Evolutionary conservation across 306 rosid species (phyloP).

Genomic region (Casuarina glauca): DNA sequence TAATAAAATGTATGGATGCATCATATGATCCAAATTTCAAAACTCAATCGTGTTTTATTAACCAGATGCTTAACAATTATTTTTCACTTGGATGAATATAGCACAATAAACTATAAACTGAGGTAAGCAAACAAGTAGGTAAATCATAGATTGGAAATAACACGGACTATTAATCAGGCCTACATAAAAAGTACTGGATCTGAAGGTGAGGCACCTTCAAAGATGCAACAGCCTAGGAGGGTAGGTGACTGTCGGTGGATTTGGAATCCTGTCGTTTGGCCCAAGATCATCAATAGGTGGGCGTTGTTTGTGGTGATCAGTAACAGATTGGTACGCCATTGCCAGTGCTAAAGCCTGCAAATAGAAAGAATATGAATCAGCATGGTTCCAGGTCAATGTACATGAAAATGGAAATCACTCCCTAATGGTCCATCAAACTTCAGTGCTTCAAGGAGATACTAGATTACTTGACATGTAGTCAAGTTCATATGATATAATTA

Average conservation of each 20-base stretch:
- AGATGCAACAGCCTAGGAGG: slow-evolving; percentile 37
- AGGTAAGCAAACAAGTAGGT: too few relatives aligned
- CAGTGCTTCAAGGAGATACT: neutral
- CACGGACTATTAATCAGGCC: too few relatives aligned
- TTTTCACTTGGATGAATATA: too few relatives aligned
- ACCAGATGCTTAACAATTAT: too few relatives aligned
- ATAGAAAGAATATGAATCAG: neutral
- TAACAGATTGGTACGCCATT: slow-evolving; percentile 67
- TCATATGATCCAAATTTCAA: too few relatives aligned
- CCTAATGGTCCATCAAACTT: neutral
- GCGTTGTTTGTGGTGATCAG: slow-evolving; percentile 64
- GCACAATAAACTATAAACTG: too few relatives aligned
- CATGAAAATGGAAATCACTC: neutral
- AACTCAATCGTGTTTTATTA: too few relatives aligned
- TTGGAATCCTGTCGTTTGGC: slow-evolving; percentile 40
- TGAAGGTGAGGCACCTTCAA: neutral
- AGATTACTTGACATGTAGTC: neutral
- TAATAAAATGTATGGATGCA: too few relatives aligned
- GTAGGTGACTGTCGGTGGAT: slow-evolving; percentile 25
- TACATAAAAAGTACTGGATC: neutral
- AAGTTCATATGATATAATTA: neutral
- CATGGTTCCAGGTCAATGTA: neutral
- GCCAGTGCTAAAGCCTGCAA: slow-evolving; percentile 65
- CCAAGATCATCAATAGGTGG: slow-evolving; percentile 67
- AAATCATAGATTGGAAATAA: too few relatives aligned